Percentiles rank a stretch among this genome's conserved stretches.
Conservation (phyloP, 2,329 filamentous ascomycete genomes). For the Remersonia thermophila region DNA sequence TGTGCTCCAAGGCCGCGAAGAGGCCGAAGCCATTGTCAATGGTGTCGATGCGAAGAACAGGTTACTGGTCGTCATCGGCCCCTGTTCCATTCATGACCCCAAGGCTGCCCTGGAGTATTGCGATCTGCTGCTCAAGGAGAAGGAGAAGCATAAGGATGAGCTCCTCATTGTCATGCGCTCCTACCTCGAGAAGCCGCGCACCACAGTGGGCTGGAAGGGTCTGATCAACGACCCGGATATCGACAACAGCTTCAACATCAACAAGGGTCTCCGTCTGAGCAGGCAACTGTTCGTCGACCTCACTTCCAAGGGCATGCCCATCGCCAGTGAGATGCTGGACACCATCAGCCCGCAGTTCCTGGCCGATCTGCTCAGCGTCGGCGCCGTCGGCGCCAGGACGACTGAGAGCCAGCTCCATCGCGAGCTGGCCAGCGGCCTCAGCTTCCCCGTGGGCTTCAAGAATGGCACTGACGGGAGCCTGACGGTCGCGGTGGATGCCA, state of each 20-base stretch:
- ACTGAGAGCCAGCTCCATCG: constrained; percentile 94
- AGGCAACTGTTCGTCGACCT: constrained; percentile 89
- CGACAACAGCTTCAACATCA: constrained; percentile 97
- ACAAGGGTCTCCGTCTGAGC: constrained; percentile 82
- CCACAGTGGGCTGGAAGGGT: constrained; percentile 97
- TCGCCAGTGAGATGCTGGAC: constrained; percentile 95
- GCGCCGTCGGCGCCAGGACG: constrained; percentile 88
- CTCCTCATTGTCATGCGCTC: constrained; percentile 93
- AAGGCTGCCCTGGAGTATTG: constrained; percentile 86
- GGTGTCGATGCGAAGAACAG: constrained; percentile 40
- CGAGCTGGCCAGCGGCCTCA: constrained; percentile 84
- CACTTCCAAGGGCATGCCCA: constrained; percentile 83
- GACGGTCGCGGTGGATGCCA: constrained; percentile 85
- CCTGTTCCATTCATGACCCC: constrained; percentile 96
- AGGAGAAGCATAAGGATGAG: constrained; percentile 80
- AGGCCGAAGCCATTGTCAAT: constrained; percentile 57
- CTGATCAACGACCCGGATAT: constrained; percentile 98
- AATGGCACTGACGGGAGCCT: constrained; percentile 93
- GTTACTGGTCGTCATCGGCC: constrained; percentile 69
- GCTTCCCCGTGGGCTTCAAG: constrained; percentile 98
- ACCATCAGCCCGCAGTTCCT: constrained; percentile 97
- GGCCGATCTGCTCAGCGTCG: constrained; percentile 80
- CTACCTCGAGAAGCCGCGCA: constrained; percentile 96
- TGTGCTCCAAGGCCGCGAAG: constrained; percentile 48
- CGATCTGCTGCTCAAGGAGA: constrained; percentile 64